phyloP scores from a whole-genome alignment of 176 grass and related monocot species.

The Melocanna baccifera region DNA sequence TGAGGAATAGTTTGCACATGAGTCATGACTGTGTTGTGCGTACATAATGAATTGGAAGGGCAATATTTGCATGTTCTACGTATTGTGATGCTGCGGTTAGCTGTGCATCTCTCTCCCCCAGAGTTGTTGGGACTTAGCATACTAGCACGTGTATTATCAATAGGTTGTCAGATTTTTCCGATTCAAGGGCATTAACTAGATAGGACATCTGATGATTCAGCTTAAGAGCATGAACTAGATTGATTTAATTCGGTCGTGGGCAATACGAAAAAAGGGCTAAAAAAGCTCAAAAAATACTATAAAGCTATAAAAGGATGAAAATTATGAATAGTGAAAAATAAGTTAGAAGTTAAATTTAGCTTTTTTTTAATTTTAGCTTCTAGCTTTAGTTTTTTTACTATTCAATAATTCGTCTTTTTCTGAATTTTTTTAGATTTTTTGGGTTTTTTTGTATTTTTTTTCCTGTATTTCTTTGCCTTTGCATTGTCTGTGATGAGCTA shows the following conservation, averaged over 20 bases:
- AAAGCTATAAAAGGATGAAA: too few relatives aligned
- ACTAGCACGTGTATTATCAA: not conserved
- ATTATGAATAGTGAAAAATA: too few relatives aligned
- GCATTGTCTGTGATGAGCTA: too few relatives aligned
- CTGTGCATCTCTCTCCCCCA: not conserved
- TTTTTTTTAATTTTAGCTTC: too few relatives aligned
- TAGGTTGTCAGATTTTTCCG: not conserved
- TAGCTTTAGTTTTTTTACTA: too few relatives aligned
- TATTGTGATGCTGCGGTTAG: not conserved
- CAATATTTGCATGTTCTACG: not conserved
- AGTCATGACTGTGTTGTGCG: not conserved
- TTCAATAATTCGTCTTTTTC: too few relatives aligned
- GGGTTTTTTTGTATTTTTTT: too few relatives aligned
- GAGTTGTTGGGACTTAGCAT: not conserved
- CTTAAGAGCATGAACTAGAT: not conserved
- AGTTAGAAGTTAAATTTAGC: too few relatives aligned
- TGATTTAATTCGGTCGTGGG: not conserved
- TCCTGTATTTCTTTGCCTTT: too few relatives aligned
- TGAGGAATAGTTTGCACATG: not conserved
- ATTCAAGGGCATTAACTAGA: not conserved
- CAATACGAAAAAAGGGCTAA: too few relatives aligned
- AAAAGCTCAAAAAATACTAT: too few relatives aligned
- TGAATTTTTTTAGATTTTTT: too few relatives aligned
- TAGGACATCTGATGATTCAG: not conserved
- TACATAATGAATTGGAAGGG: not conserved